Base-by-base conservation (phyloP, 1,139 yeast genomes). In the Meyerozyma elateridarum region DNA sequence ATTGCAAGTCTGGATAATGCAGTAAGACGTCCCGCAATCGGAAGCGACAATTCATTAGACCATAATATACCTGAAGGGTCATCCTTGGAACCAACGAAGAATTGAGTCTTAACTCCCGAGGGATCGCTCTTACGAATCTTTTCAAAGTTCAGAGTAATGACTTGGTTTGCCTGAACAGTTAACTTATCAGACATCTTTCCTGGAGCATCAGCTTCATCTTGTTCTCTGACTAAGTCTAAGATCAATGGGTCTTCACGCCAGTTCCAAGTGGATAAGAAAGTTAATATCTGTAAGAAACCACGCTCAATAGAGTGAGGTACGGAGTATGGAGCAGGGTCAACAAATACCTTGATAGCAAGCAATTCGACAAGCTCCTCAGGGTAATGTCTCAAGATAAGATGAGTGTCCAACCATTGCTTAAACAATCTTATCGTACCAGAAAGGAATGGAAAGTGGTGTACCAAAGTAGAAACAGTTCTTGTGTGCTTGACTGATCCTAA, bases 211-310 rank as follows among this genome's bases (percentile, higher is more conserved):
- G 56, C 56, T 26, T 44, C 49, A 28, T 41, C 50, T 17, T 70
- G 69, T 34, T 68, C 67, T 36, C 76, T 79, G 12, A 73, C 69
- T 44, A 85, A 63, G 49, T 89, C 96, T 42, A 91, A 61, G 35
- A 89, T 73, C 41, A 91, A 60, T 2, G 95, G 83, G 30, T 81
- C 88, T 42, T 84, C 94, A 47, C 76, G 80, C 98, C 98, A 91
- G 54, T 91, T 89, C 98, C 98, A 93, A 26, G 61, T 61, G 11
- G 95, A 73, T 28, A 91, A 58, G 48, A 82, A 85, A 32, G 73
- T 69, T 28, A 93, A 56, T 14, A 81, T 72, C 38, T 93, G 80
- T 39, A 85, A 64, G 50, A 91, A 87, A 9, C 96, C 98, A 37
- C 81, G 72, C 42, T 76, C 80, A 6, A 82, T 78, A 29, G 93